phyloP scores from a whole-genome alignment of 2,329 filamentous ascomycete genomes.

The Lizonia empirigonia region DNA sequence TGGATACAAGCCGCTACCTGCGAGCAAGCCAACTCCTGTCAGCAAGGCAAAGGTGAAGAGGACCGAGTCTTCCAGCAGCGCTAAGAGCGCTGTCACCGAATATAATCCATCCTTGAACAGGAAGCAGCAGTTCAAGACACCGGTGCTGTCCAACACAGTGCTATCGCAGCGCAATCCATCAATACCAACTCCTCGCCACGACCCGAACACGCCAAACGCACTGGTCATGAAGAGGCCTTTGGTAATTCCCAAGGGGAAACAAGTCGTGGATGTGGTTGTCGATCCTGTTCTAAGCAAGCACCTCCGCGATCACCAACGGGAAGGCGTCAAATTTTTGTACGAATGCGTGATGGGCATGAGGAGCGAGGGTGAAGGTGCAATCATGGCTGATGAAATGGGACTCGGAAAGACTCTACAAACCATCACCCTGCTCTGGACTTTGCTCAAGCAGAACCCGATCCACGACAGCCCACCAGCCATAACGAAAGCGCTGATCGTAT shows the following conservation, averaged over 20 bases:
- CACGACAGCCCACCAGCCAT: constrained; percentile 64
- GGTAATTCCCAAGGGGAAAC: constrained; percentile 63
- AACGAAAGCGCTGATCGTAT: constrained; percentile 74
- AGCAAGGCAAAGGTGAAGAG: constrained; percentile 29
- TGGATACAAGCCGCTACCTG: constrained; percentile 22
- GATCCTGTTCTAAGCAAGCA: constrained; percentile 69
- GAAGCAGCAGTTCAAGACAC: constrained; percentile 65
- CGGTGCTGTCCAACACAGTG: constrained; percentile 61
- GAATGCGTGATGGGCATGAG: constrained; percentile 78
- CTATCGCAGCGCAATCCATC: constrained; percentile 54
- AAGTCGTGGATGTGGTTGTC: constrained; percentile 73
- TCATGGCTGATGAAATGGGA: constrained; percentile 78
- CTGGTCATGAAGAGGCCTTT: constrained; percentile 70
- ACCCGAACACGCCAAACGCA: constrained; percentile 63
- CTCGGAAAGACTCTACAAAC: constrained; percentile 76
- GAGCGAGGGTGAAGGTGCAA: constrained; percentile 68
- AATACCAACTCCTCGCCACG: constrained; percentile 66
- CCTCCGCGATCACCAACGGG: constrained; percentile 70
- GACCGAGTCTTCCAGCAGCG: constrained; percentile 13
- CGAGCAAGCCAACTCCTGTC: not conserved
- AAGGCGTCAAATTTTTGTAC: constrained; percentile 73
- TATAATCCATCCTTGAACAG: constrained; percentile 47
- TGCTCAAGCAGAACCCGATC: constrained; percentile 73
- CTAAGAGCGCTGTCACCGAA: constrained; percentile 45
- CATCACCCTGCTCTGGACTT: constrained; percentile 72